Percentiles rank a stretch among this genome's conserved stretches.
phyloP scores from a whole-genome alignment of 1,284 basidiomycete species.

The Neonothopanus nambi region DNA sequence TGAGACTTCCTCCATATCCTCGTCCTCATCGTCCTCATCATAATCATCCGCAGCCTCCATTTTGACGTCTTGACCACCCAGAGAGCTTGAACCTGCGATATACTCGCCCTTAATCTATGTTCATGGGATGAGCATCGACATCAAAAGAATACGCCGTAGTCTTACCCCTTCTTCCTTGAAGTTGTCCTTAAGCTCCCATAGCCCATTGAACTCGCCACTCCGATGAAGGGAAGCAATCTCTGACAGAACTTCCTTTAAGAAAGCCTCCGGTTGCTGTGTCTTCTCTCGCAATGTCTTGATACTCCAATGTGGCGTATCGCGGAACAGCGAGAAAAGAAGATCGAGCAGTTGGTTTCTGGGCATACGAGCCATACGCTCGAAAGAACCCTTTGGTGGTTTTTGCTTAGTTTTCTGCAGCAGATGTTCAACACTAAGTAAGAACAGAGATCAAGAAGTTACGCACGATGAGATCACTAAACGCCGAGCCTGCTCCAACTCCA shows the following conservation, averaged over 20 bases:
- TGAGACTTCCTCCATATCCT: conserved; percentile 49
- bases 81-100: conserved; percentile 42
- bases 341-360: conserved; percentile 89
- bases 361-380: conserved; percentile 89
- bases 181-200: conserved; percentile 70
- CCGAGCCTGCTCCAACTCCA: conserved; percentile 40
- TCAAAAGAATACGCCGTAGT: conserved; percentile 15
- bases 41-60: conserved; percentile 40
- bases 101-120: conserved; percentile 57
- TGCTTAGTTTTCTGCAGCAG: conserved; percentile 58
- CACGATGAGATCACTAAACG: conserved; percentile 65
- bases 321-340: conserved; percentile 80
- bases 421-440: conserved; percentile 1
- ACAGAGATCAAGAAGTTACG: conserved; percentile 27
- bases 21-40: conserved; percentile 42
- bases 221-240: conserved; percentile 84
- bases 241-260: conserved; percentile 84
- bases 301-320: conserved; percentile 80
- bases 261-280: conserved; percentile 90
- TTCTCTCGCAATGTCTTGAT: conserved; percentile 79
- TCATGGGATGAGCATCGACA: neutral
- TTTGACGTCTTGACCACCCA: conserved; percentile 30
- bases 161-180: conserved; percentile 62
- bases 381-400: conserved; percentile 66
- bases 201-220: conserved; percentile 73